Base-by-base conservation (phyloP, 83 land plant genomes). In the Larix sibirica region DNA sequence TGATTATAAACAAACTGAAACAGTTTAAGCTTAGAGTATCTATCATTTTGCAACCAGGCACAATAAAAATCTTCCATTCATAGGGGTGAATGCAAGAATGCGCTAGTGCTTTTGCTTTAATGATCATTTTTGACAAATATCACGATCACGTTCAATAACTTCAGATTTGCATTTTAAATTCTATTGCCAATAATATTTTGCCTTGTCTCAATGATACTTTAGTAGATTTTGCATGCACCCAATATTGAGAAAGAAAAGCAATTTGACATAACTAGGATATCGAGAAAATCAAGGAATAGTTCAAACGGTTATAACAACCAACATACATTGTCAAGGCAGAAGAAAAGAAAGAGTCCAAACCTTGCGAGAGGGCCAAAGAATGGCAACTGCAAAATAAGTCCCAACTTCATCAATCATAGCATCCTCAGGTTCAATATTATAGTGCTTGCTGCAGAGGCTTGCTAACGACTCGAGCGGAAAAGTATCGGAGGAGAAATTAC, bases 331-430 rank as follows among this genome's bases (percentile, higher is more conserved):
- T 73, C 6, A 42, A 7, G 38, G 24, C 56, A 42, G 10, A 2
- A n/a, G 44, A 73, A n/a, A 73, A 73, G 56, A 50, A 50, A 50
- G 56, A 50, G 56, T 50, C 56, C 56, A 50, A 77, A 93, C 95
- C 95, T 93, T 86, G 82, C 71, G 64, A 80, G 90, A 91, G 84
- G 90, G 84, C 59, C 80, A 86, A 68, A 91, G 86, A 77, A 86
- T 84, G 26, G 95, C 95, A 61, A 91, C 68, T 7, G 90, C 93
- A 83, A 91, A 93, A 83, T 80, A 86, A 79, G 68, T 80, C n/a
- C 95, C 95, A 2, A 82, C 80, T 62, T 79, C 59, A 58, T 84
- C 58, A 31, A 24, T 64, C 67, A 64, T 28, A 20, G 20, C 20
- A 50, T 65, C 63, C 24, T 26, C 76, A 7, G 23, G 56, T 20